These are phyloP conservation scores for Porphyrellus cyaneotinctus DNA, from an alignment of 768 basidiomycete species.

Conservation along the genomic window DNA sequence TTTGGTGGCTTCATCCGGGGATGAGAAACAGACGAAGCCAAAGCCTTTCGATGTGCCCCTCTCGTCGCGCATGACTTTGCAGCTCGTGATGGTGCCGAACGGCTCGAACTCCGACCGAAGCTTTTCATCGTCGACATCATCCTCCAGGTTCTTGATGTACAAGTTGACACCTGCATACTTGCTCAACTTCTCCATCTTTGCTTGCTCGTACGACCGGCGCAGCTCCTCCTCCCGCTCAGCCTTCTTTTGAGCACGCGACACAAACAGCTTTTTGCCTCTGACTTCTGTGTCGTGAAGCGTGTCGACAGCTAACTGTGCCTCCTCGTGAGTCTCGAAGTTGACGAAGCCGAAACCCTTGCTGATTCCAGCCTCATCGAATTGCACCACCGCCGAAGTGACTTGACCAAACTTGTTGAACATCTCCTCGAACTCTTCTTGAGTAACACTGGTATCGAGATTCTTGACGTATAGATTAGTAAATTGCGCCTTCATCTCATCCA, in stretches of 20 bases:
- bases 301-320: slow-evolving; percentile 88
- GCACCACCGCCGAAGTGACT: slow-evolving; percentile 86
- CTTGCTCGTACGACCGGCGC: slow-evolving; percentile 87
- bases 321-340: slow-evolving; percentile 91
- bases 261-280: slow-evolving; percentile 88
- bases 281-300: slow-evolving; percentile 80
- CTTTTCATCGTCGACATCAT: slow-evolving; percentile 96
- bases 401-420: slow-evolving; percentile 75
- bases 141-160: slow-evolving; percentile 99
- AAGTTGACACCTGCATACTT: slow-evolving; percentile 99
- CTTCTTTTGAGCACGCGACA: slow-evolving; percentile 97
- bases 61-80: slow-evolving; percentile 99
- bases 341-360: slow-evolving; percentile 99
- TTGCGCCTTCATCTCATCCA: slow-evolving; percentile 95
- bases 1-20: slow-evolving; percentile 98
- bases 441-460: slow-evolving; percentile 84
- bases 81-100: slow-evolving; percentile 95
- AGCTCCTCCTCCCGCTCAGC: slow-evolving; percentile 97
- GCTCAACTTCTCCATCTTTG: slow-evolving; percentile 95
- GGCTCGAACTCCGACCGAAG: slow-evolving; percentile 95
- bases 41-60: slow-evolving; percentile 92
- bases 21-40: slow-evolving; percentile 98
- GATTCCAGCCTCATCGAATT: slow-evolving; percentile 81
- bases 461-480: slow-evolving; percentile 99
- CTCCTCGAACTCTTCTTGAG: slow-evolving; percentile 80